Evolutionary conservation across 371 early-diverging fungal genomes (phyloP).

Genomic region (Saksenaea oblongispora): DNA sequence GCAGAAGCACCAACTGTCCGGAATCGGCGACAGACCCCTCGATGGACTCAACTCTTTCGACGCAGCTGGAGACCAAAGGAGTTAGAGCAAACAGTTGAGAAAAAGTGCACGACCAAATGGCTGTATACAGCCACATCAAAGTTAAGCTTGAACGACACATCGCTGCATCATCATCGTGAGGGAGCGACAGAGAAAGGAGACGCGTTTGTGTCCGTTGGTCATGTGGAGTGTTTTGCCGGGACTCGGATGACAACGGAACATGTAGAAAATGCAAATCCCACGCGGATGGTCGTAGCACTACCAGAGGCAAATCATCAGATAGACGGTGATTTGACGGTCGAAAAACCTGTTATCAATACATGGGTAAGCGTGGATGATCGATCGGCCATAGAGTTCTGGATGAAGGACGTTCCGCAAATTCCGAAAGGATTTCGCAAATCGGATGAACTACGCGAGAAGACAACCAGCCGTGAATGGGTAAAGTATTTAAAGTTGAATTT

Average conservation of each 20-base stretch:
- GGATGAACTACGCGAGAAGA: neutral
- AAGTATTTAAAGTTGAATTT: slow-evolving; percentile 10
- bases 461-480: neutral
- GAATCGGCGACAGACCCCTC: slow-evolving; percentile 22
- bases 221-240: neutral
- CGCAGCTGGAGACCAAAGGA: slow-evolving; percentile 28
- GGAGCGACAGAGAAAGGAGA: neutral
- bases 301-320: slow-evolving; percentile 22
- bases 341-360: slow-evolving; percentile 19
- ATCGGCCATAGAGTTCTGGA: slow-evolving; percentile 24
- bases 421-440: neutral
- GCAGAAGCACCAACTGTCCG: neutral
- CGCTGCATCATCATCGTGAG: neutral
- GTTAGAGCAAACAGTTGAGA: neutral
- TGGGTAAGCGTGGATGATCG: slow-evolving; percentile 14
- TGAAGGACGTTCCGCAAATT: slow-evolving; percentile 6
- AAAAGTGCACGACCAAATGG: slow-evolving; percentile 7
- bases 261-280: neutral
- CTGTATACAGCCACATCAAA: slow-evolving; percentile 13
- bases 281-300: slow-evolving; percentile 1
- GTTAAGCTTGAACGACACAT: slow-evolving; percentile 11
- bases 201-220: neutral
- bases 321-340: slow-evolving; percentile 15
- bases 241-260: slow-evolving; percentile 4
- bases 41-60: slow-evolving; percentile 42